Conservation (phyloP, 768 basidiomycete species). For the Pleurotus tuber-regium region DNA sequence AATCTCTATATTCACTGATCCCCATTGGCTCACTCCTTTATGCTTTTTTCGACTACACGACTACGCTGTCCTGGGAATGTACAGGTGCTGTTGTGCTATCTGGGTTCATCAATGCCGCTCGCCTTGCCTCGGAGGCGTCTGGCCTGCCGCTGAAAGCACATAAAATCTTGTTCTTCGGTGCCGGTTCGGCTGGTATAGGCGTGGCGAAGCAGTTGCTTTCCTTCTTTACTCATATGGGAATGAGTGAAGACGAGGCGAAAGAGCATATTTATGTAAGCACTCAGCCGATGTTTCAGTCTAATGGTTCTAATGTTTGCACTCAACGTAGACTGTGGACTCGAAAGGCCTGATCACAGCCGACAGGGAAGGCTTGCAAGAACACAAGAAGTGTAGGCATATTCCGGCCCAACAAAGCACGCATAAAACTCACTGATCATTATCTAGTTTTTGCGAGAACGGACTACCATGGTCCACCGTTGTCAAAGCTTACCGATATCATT, state of each 20-base stretch:
- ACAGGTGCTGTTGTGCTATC: slow-evolving; percentile 69
- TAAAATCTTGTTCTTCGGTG: slow-evolving; percentile 87
- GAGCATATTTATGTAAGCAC: slow-evolving; percentile 62
- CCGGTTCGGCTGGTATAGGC: slow-evolving; percentile 86
- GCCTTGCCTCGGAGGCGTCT: slow-evolving; percentile 53
- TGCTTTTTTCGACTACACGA: too few species aligned
- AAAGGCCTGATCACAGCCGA: slow-evolving; percentile 73
- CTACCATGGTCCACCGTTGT: slow-evolving; percentile 60
- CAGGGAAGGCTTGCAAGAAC: slow-evolving; percentile 64
- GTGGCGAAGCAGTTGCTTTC: slow-evolving; percentile 82
- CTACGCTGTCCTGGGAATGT: too few species aligned
- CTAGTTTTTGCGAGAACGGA: slow-evolving; percentile 74
- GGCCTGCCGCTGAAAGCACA: slow-evolving; percentile 64
- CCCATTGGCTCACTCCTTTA: too few species aligned
- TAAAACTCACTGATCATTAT: slow-evolving; percentile 41
- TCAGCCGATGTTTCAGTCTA: not conserved
- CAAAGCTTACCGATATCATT: slow-evolving; percentile 63
- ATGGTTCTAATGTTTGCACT: too few species aligned
- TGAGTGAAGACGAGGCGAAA: slow-evolving; percentile 65
- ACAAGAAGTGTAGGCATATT: slow-evolving; percentile 60
- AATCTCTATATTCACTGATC: too few species aligned
- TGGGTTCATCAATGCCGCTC: slow-evolving; percentile 73
- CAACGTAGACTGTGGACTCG: slow-evolving; percentile 73
- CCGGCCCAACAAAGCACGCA: not conserved
- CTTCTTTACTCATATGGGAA: slow-evolving; percentile 73